phyloP scores from a whole-genome alignment of 495 filamentous ascomycete genomes.

The Aspergillus bertholletiae region DNA sequence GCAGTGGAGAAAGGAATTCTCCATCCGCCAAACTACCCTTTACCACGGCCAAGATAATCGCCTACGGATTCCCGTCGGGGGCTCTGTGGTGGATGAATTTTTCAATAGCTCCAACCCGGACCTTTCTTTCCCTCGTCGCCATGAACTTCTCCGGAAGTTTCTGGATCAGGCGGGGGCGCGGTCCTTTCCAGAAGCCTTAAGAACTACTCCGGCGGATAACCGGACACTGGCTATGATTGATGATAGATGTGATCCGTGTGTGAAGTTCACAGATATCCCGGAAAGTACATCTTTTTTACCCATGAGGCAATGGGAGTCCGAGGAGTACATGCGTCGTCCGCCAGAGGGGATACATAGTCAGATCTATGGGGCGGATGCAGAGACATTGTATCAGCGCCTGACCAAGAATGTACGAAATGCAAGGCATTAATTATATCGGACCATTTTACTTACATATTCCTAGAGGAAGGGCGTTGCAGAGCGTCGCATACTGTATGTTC shows the following conservation, averaged over 20 bases:
- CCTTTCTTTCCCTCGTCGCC: constrained; percentile 10
- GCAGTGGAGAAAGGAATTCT: constrained; percentile 11
- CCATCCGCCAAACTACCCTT: constrained; percentile 11
- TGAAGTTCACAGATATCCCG: constrained; percentile 9
- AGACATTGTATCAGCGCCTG: constrained; percentile 11
- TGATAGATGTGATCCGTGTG: constrained; percentile 17
- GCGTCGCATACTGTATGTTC: constrained; percentile 1
- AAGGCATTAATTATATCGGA: background rate
- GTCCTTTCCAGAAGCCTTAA: constrained; percentile 6
- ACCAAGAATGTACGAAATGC: constrained; percentile 5
- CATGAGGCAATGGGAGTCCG: constrained; percentile 15
- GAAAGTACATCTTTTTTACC: constrained; percentile 12
- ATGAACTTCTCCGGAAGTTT: constrained; percentile 12
- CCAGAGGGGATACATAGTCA: constrained; percentile 12
- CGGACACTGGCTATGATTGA: constrained; percentile 12
- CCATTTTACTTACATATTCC: background rate
- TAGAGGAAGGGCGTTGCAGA: constrained; percentile 12
- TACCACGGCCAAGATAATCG: constrained; percentile 14
- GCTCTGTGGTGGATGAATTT: constrained; percentile 15
- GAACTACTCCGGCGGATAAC: background rate
- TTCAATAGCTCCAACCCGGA: constrained; percentile 10
- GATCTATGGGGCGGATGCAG: constrained; percentile 11
- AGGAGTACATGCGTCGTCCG: constrained; percentile 13
- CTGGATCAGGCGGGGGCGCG: constrained; percentile 11
- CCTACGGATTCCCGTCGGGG: constrained; percentile 1